phyloP scores from a whole-genome alignment of 257 asterid species.

The Solanum chiquidenum region DNA sequence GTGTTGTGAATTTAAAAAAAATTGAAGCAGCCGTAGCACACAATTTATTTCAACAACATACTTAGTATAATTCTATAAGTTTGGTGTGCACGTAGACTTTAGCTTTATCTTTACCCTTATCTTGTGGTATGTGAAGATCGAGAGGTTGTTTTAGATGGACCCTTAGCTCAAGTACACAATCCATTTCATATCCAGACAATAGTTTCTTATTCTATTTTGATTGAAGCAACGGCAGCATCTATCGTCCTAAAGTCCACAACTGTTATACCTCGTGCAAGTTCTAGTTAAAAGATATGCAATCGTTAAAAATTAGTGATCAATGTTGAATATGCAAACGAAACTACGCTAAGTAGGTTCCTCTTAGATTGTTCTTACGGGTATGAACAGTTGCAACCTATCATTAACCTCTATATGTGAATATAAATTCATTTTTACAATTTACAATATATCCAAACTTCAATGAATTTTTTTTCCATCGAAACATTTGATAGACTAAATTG shows the following conservation, averaged over 20 bases:
- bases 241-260: neutral
- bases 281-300: too few species aligned
- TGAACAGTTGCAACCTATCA: neutral
- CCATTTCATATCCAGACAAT: neutral
- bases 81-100: neutral
- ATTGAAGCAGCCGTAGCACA: neutral
- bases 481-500: neutral
- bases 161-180: neutral
- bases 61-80: neutral
- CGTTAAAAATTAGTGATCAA: too few species aligned
- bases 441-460: rapidly evolving
- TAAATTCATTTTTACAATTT: neutral
- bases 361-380: neutral
- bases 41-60: neutral
- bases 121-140: neutral
- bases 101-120: neutral
- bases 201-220: neutral
- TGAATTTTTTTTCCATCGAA: neutral
- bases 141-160: neutral
- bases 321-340: neutral
- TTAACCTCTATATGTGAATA: neutral
- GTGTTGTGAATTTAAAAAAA: neutral
- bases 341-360: neutral
- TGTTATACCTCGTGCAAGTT: neutral
- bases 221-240: neutral